Percentiles rank a stretch among this genome's conserved stretches.
These are phyloP conservation scores for Cephaloascus albidus DNA, from an alignment of 805 yeast species.

Conservation along the genomic window DNA sequence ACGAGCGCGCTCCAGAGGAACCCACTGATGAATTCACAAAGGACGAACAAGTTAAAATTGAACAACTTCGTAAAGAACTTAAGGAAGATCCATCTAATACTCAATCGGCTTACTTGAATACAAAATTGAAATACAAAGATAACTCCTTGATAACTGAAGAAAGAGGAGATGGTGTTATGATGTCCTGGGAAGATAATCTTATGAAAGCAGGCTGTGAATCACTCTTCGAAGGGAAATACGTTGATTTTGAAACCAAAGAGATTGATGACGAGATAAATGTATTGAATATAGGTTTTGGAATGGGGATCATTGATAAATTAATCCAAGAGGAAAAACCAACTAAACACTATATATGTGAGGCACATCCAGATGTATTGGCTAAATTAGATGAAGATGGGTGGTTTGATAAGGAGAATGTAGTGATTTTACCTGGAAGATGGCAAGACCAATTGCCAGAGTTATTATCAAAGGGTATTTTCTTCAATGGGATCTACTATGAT, in stretches of 20 bases:
- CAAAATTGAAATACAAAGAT: conserved; percentile 60
- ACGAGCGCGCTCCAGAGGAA: conserved; percentile 5
- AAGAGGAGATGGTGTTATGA: conserved; percentile 87
- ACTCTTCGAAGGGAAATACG: conserved; percentile 37
- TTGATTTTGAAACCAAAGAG: conserved; percentile 15
- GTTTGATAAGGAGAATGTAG: conserved; percentile 67
- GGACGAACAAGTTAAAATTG: conserved; percentile 8
- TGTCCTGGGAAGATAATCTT: conserved; percentile 87
- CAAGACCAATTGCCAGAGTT: conserved; percentile 69
- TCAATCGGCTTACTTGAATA: conserved; percentile 53
- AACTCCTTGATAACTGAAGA: conserved; percentile 65
- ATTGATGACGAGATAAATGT: conserved; percentile 40
- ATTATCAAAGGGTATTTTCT: conserved; percentile 56
- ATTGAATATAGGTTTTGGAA: conserved; percentile 88
- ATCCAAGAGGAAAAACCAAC: conserved; percentile 52
- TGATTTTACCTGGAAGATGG: conserved; percentile 84
- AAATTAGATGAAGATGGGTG: conserved; percentile 72
- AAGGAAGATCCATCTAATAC: conserved; percentile 50
- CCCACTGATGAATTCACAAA: conserved; percentile 11
- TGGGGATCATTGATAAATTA: conserved; percentile 88
- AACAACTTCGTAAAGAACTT: conserved; percentile 10
- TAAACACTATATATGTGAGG: conserved; percentile 84
- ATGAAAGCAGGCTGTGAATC: conserved; percentile 78
- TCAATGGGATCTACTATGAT: conserved; percentile 90
- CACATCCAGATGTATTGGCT: conserved; percentile 82